Conservation (phyloP, 2,329 filamentous ascomycete genomes). For the Lasiodiplodia citricola region DNA sequence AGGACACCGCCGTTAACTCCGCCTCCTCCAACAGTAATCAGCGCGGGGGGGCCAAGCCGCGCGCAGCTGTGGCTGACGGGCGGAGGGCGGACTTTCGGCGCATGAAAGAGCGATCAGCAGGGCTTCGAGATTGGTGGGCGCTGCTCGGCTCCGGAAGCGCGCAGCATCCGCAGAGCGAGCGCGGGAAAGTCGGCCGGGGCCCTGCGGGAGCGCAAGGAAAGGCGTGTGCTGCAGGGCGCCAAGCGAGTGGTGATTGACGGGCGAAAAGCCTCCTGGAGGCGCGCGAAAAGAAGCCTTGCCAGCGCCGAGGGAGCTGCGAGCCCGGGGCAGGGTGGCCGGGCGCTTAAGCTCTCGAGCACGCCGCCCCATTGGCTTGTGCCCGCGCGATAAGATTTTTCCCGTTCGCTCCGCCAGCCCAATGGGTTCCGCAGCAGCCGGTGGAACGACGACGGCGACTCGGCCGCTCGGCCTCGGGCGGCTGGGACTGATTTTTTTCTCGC, state of each 20-base stretch:
- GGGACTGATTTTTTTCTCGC: background rate
- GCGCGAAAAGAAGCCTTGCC: background rate
- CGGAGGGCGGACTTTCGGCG: background rate
- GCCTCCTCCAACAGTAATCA: slow-evolving; percentile 11
- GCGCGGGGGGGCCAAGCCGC: background rate
- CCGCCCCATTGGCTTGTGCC: background rate
- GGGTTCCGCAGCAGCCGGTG: background rate
- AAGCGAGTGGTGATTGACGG: slow-evolving; percentile 9
- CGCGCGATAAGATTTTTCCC: background rate
- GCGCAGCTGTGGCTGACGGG: background rate
- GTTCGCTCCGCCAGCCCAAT: background rate
- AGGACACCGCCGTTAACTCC: slow-evolving; percentile 20
- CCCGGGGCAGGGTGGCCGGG: background rate
- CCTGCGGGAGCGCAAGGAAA: slow-evolving; percentile 20
- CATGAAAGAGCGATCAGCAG: slow-evolving; percentile 24
- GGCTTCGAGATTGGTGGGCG: slow-evolving; percentile 13
- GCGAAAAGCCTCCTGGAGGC: slow-evolving; percentile 12
- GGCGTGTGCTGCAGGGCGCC: background rate
- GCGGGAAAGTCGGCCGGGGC: slow-evolving; percentile 21
- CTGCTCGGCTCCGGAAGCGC: slow-evolving; percentile 21
- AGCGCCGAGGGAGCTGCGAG: slow-evolving; percentile 16
- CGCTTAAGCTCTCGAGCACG: slow-evolving; percentile 3
- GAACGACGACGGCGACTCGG: background rate
- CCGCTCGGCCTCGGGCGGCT: slow-evolving; percentile 8
- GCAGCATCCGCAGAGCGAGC: slow-evolving; percentile 17